These are phyloP conservation scores for Entrophospora sp. DNA, from an alignment of 192 early-diverging fungal species.

Conservation along the genomic window DNA sequence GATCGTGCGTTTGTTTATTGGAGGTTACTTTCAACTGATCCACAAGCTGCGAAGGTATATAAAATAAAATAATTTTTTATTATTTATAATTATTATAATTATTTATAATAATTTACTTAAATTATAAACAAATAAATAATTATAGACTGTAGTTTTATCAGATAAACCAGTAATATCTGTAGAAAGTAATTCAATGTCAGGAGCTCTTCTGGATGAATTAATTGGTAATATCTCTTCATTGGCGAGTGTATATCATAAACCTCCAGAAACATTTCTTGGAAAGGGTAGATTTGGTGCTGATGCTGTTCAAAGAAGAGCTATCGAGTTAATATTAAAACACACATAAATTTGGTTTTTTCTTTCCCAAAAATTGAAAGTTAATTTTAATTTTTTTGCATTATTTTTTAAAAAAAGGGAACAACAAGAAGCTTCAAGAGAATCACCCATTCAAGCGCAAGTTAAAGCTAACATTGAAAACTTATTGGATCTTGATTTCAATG, in stretches of 20 bases:
- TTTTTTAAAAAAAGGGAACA: conserved; percentile 16
- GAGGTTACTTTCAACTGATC: conserved; percentile 91
- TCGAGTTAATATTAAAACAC: conserved; percentile 35
- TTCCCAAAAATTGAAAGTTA: not conserved
- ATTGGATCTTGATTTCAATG: conserved; percentile 19
- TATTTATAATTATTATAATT: not conserved
- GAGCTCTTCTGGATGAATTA: conserved; percentile 76
- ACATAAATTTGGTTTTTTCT: not conserved
- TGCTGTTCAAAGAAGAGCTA: conserved; percentile 38
- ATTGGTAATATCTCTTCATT: conserved; percentile 79
- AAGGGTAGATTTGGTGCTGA: conserved; percentile 50
- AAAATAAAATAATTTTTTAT: not conserved
- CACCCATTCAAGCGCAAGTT: conserved; percentile 4
- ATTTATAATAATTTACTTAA: no score
- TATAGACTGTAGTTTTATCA: conserved; percentile 75
- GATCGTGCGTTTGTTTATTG: conserved; percentile 99
- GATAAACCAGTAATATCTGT: conserved; percentile 92
- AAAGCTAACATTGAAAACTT: conserved; percentile 16
- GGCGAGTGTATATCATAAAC: conserved; percentile 88
- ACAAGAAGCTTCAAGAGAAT: conserved; percentile 18
- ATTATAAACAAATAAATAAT: not conserved
- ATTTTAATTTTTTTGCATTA: not conserved
- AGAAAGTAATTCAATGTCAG: conserved; percentile 88
- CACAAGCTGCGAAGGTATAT: conserved; percentile 69
- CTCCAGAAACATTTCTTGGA: conserved; percentile 72